Conservation (phyloP, 2,329 filamentous ascomycete genomes). For the Talaromyces sp. region DNA sequence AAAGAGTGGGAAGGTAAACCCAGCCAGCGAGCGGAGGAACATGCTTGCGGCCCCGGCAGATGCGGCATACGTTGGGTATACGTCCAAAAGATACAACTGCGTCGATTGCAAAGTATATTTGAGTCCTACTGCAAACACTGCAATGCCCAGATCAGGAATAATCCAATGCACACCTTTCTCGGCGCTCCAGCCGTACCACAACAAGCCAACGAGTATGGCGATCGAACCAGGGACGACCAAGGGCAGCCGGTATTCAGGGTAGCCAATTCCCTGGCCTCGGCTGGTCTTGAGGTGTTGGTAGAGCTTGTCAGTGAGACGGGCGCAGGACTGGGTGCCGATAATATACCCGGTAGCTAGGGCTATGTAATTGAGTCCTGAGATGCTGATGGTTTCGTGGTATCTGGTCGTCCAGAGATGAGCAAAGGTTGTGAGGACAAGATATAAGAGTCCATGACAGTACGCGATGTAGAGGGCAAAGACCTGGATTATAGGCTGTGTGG, state of each 20-base stretch:
- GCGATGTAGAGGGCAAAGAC: neutral
- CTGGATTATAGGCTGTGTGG: neutral
- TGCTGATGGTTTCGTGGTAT: neutral
- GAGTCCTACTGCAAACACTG: neutral
- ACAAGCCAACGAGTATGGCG: neutral
- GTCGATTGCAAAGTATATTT: neutral
- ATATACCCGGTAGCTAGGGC: neutral
- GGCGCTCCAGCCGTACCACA: neutral
- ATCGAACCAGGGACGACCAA: too few species aligned
- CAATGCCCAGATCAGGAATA: neutral
- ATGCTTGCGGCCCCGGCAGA: neutral
- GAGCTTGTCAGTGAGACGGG: too few species aligned
- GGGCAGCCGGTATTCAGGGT: too few species aligned
- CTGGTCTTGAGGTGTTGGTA: too few species aligned
- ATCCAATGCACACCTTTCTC: neutral
- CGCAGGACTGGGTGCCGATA: neutral
- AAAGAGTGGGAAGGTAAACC: neutral
- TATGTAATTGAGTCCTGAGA: neutral
- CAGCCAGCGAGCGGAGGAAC: neutral
- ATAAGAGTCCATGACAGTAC: neutral
- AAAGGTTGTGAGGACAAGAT: neutral
- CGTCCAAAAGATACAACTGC: neutral
- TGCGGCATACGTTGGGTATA: neutral
- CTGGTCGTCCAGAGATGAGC: neutral
- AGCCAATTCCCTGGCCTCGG: too few species aligned